These are phyloP conservation scores for Saccharomyces pastorianus DNA, from an alignment of 1,139 yeast species.

Conservation along the genomic window DNA sequence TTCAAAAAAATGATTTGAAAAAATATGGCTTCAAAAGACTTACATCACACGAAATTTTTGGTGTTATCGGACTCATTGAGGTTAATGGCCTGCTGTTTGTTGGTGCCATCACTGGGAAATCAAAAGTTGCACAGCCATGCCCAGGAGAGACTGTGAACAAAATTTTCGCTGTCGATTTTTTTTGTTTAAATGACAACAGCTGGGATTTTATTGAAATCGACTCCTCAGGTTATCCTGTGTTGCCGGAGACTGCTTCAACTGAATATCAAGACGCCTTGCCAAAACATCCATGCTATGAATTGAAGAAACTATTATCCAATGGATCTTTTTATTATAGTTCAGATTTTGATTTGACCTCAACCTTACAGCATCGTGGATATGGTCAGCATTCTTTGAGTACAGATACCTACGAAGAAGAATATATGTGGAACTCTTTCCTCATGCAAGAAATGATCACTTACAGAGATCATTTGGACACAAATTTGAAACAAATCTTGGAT, in stretches of 20 bases:
- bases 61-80: slow-evolving; percentile 78
- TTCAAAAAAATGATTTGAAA: slow-evolving; percentile 21
- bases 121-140: slow-evolving; percentile 77
- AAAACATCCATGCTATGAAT: slow-evolving; percentile 78
- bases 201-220: slow-evolving; percentile 78
- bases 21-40: slow-evolving; percentile 38
- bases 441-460: slow-evolving; percentile 75
- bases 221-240: slow-evolving; percentile 52
- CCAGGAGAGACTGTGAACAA: slow-evolving; percentile 72
- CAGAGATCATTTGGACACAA: slow-evolving; percentile 59
- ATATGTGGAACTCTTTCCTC: slow-evolving; percentile 95
- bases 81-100: slow-evolving; percentile 60
- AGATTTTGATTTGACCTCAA: slow-evolving; percentile 83
- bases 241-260: slow-evolving; percentile 26
- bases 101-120: slow-evolving; percentile 69
- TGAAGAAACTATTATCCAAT: slow-evolving; percentile 67
- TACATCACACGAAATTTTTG: slow-evolving; percentile 53
- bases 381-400: slow-evolving; percentile 38
- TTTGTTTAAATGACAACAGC: slow-evolving; percentile 57
- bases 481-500: slow-evolving; percentile 55
- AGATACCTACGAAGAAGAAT: slow-evolving; percentile 67
- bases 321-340: slow-evolving; percentile 92
- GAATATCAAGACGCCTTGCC: slow-evolving; percentile 22
- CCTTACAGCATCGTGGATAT: slow-evolving; percentile 69
- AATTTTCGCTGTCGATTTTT: slow-evolving; percentile 77